Conservation (phyloP, 1,284 basidiomycete genomes). For the Laetiporus sulphureus region DNA sequence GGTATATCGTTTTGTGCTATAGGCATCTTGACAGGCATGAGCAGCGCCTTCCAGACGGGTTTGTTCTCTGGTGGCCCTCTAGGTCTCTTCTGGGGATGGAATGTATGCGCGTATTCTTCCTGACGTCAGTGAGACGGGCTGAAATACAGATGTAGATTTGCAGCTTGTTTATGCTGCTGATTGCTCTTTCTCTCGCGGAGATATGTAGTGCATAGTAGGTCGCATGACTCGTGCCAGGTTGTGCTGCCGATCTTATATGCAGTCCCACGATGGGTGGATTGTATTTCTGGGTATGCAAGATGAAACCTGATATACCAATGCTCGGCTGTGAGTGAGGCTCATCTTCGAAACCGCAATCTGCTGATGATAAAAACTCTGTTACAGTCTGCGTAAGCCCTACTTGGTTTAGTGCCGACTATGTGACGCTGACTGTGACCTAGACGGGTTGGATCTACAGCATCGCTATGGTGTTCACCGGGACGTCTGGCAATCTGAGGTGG, state of each 20-base stretch:
- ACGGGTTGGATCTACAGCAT: conserved; percentile 60
- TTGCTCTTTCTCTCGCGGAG: conserved; percentile 50
- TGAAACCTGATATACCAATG: conserved; percentile 49
- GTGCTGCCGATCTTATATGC: conserved; percentile 1
- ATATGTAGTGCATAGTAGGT: conserved; percentile 54
- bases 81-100: conserved; percentile 62
- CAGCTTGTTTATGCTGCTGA: conserved; percentile 54
- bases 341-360: no score
- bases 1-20: conserved; percentile 60
- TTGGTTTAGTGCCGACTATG: background rate
- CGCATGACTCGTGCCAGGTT: background rate
- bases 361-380: no score
- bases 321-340: conserved; percentile 51
- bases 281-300: conserved; percentile 61
- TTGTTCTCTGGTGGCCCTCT: conserved; percentile 53
- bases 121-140: background rate
- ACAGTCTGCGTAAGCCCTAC: conserved; percentile 21
- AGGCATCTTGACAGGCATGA: conserved; percentile 55
- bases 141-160: conserved; percentile 33
- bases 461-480: conserved; percentile 56
- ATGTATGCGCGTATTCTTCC: conserved; percentile 30
- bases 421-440: conserved; percentile 22
- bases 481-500: conserved; percentile 52
- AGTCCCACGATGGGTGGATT: conserved; percentile 53
- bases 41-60: conserved; percentile 48